Evolutionary conservation across 2,329 filamentous ascomycete species (phyloP).

Genomic region (Colletotrichum lentis): DNA sequence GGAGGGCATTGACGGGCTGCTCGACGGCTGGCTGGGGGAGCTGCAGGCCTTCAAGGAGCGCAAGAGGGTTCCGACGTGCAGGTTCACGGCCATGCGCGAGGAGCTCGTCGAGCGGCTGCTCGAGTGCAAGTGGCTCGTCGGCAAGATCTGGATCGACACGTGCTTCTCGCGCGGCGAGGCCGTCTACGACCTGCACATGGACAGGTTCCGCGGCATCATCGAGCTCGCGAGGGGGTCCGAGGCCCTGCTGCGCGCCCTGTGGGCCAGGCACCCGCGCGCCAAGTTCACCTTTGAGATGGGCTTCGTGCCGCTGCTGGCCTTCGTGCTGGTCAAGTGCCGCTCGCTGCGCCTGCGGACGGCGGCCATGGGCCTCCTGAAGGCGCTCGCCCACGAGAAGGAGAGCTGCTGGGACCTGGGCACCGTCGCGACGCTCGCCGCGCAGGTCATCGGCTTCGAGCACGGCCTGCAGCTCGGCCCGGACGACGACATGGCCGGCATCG

Average conservation of each 20-base stretch:
- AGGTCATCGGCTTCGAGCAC: constrained; percentile 53
- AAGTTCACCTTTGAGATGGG: constrained; percentile 55
- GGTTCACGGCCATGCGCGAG: constrained; percentile 16
- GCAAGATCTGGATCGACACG: constrained; percentile 47
- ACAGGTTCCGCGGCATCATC: constrained; percentile 46
- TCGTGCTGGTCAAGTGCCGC: constrained; percentile 51
- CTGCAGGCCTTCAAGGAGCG: constrained; percentile 39
- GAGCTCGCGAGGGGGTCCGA: constrained; percentile 40
- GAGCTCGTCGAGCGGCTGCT: constrained; percentile 40
- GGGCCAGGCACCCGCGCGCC: constrained; percentile 10
- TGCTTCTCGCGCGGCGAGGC: constrained; percentile 46
- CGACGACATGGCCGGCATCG: constrained; percentile 34
- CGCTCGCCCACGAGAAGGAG: constrained; percentile 46
- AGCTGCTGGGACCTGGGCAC: constrained; percentile 49
- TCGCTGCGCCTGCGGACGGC: constrained; percentile 47
- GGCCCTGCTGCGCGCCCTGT: neutral
- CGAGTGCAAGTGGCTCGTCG: constrained; percentile 45
- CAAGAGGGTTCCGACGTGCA: neutral
- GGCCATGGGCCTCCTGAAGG: constrained; percentile 47
- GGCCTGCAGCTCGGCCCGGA: constrained; percentile 42
- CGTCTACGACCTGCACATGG: constrained; percentile 46
- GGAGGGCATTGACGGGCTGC: constrained; percentile 35
- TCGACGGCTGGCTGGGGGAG: constrained; percentile 45
- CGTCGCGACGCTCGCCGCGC: constrained; percentile 46
- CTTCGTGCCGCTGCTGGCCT: constrained; percentile 50